phyloP scores from a whole-genome alignment of 345 rosid genomes.

The Eucalyptus albens region DNA sequence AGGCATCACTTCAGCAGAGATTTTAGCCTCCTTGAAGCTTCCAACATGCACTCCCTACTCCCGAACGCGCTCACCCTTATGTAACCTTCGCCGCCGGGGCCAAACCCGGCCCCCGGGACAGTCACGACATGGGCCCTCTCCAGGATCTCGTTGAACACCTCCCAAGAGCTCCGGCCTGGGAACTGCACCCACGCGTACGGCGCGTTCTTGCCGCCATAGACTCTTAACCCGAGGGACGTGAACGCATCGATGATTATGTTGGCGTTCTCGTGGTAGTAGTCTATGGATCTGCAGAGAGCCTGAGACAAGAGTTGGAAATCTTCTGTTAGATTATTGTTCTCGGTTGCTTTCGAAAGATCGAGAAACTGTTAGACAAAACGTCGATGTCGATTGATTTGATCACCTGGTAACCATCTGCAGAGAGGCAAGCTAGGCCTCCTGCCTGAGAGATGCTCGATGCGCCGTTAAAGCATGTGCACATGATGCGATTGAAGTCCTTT shows the following conservation, averaged over 20 bases:
- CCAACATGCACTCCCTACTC: constrained; percentile 22
- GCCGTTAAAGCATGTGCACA: constrained; percentile 78
- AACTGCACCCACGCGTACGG: constrained; percentile 78
- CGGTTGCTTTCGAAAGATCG: neutral
- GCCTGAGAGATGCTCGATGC: constrained; percentile 76
- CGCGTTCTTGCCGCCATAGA: constrained; percentile 64
- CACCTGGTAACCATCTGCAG: constrained; percentile 49
- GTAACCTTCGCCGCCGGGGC: constrained; percentile 70
- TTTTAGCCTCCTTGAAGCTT: constrained; percentile 53
- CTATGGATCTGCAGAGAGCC: constrained; percentile 21
- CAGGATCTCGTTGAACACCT: constrained; percentile 51
- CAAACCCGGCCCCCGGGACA: constrained; percentile 72
- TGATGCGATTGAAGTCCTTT: constrained; percentile 59
- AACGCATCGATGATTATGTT: constrained; percentile 41
- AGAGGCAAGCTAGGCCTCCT: constrained; percentile 74
- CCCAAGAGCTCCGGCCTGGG: constrained; percentile 59
- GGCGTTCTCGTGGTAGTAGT: constrained; percentile 57
- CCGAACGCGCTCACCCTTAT: constrained; percentile 74
- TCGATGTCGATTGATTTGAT: neutral
- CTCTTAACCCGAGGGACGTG: constrained; percentile 29
- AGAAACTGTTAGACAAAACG: neutral
- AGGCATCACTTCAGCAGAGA: neutral
- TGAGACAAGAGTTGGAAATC: neutral
- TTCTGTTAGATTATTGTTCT: neutral
- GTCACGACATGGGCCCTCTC: constrained; percentile 59